Percentiles rank a stretch among this genome's conserved stretches.
These are phyloP conservation scores for Bipolaris bicolor DNA, from an alignment of 2,329 filamentous ascomycete genomes.

Conservation along the genomic window DNA sequence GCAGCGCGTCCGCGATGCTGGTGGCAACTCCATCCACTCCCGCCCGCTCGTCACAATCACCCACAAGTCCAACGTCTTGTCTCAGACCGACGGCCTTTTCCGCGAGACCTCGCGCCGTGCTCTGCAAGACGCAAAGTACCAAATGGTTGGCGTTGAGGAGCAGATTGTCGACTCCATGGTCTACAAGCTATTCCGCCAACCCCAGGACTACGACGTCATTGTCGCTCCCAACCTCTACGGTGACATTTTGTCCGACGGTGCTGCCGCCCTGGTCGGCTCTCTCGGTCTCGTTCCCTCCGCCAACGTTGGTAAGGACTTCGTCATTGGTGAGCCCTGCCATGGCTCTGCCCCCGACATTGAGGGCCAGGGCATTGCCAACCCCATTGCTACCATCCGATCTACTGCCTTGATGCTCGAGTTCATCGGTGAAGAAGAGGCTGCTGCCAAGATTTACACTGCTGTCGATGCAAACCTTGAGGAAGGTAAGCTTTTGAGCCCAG, in stretches of 20 bases:
- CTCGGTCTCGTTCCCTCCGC: slow-evolving; percentile 92
- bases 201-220: slow-evolving; percentile 93
- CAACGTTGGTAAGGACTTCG: slow-evolving; percentile 92
- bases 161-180: slow-evolving; percentile 99
- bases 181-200: slow-evolving; percentile 98
- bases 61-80: slow-evolving; percentile 97
- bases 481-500: slow-evolving; percentile 80
- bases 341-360: slow-evolving; percentile 95
- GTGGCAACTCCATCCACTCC: slow-evolving; percentile 66
- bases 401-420: slow-evolving; percentile 97
- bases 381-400: slow-evolving; percentile 90
- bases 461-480: slow-evolving; percentile 90
- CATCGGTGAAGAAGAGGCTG: slow-evolving; percentile 82
- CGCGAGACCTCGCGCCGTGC: slow-evolving; percentile 77
- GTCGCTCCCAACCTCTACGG: slow-evolving; percentile 98
- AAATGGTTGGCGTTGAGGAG: slow-evolving; percentile 76
- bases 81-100: slow-evolving; percentile 96
- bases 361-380: slow-evolving; percentile 91
- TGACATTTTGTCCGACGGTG: slow-evolving; percentile 94
- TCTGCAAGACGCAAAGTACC: slow-evolving; percentile 70
- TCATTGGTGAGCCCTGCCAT: slow-evolving; percentile 97
- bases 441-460: slow-evolving; percentile 86
- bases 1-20: slow-evolving; percentile 74
- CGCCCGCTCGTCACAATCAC: slow-evolving; percentile 88
- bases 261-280: slow-evolving; percentile 89